These are phyloP conservation scores for Tulasnella sp. DNA, from an alignment of 768 basidiomycete genomes.

Conservation along the genomic window DNA sequence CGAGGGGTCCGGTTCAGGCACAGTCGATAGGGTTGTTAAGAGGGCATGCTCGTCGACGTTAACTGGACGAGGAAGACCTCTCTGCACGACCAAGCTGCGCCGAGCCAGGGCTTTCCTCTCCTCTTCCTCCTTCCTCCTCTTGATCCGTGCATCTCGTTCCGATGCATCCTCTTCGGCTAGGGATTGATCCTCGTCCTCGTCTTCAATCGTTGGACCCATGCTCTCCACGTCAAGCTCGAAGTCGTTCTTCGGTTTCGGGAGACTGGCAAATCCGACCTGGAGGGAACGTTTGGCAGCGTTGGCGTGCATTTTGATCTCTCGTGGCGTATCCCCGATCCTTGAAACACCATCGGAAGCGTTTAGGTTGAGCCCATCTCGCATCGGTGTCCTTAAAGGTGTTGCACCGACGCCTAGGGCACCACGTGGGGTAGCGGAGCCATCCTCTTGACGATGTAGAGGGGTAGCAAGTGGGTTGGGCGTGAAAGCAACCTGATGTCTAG, in stretches of 20 bases:
- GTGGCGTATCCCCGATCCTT: slow-evolving; percentile 54
- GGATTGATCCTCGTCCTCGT: slow-evolving; percentile 28
- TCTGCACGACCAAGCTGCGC: slow-evolving; percentile 70
- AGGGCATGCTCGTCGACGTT: slow-evolving; percentile 63
- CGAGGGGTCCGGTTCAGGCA: slow-evolving; percentile 35
- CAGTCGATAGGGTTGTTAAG: slow-evolving; percentile 39
- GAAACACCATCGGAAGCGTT: slow-evolving; percentile 58
- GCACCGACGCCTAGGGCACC: slow-evolving; percentile 35
- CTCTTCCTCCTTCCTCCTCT: slow-evolving; percentile 58
- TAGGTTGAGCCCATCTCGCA: slow-evolving; percentile 84
- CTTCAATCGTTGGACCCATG: slow-evolving; percentile 78
- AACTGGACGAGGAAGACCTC: slow-evolving; percentile 72
- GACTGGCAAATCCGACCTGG: slow-evolving; percentile 63
- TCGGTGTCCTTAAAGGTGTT: slow-evolving; percentile 88
- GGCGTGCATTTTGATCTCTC: slow-evolving; percentile 52
- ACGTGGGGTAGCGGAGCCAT: slow-evolving; percentile 28
- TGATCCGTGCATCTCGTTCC: slow-evolving; percentile 71
- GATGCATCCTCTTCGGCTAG: slow-evolving; percentile 79
- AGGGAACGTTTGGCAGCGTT: slow-evolving; percentile 64
- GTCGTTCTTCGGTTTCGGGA: slow-evolving; percentile 94
- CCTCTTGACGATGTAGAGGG: slow-evolving; percentile 44
- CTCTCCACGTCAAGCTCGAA: slow-evolving; percentile 60
- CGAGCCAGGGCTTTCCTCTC: slow-evolving; percentile 70
- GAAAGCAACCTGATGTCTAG: slow-evolving; percentile 78
- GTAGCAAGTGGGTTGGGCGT: slow-evolving; percentile 96